Evolutionary conservation across 768 basidiomycete genomes (phyloP), one percentile per base, ranked within the genome.

Genomic region (Calocybe gangraenosa): DNA sequence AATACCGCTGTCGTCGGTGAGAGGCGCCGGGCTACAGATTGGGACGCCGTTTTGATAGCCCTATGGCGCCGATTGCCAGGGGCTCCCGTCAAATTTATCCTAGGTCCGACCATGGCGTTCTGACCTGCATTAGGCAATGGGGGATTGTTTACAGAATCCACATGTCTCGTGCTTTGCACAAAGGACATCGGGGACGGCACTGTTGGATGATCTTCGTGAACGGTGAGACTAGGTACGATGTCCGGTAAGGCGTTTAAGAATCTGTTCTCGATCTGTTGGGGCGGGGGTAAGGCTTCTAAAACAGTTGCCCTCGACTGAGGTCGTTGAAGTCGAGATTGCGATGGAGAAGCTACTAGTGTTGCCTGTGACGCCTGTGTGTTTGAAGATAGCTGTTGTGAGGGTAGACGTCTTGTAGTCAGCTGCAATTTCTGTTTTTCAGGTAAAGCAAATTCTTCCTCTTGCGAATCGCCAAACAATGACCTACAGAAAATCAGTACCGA

Each of bases 351-450:
- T 32, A 53, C 42, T 7, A 53, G 40, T 32, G 55, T 56, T 17
- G 48, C 48, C 25, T 53, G 52, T 25, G 55, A 53, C 15, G 49
- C 46, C 28, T 44, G 52, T 18, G 47, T 46, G 19, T 50, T 32
- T 25, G 6, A 15, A 15, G 28, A 19, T 38, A 42, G 32, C n/a
- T 14, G n/a, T 19, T 42, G 34, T 7, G 40, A 36, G 36, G 5
- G 36, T 31, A 10, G 37, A 23, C 32, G 37, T 13, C 20, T 13
- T n/a, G 37, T 36, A 15, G 1, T 17, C 8, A 18, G 37, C 15
- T 35, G 40, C n/a, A 30, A 28, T 15, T 25, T 42, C 2, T 36
- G 42, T 7, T 11, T 46, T 20, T 13, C n/a, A 25, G 49, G 42
- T 6, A 46, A 46, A 2, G 43, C 46, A 6, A 49, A 40, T 40